Percentiles rank a stretch among this genome's conserved stretches.
Conservation (phyloP, 495 filamentous ascomycete genomes). For the Oidiodendron maius region DNA sequence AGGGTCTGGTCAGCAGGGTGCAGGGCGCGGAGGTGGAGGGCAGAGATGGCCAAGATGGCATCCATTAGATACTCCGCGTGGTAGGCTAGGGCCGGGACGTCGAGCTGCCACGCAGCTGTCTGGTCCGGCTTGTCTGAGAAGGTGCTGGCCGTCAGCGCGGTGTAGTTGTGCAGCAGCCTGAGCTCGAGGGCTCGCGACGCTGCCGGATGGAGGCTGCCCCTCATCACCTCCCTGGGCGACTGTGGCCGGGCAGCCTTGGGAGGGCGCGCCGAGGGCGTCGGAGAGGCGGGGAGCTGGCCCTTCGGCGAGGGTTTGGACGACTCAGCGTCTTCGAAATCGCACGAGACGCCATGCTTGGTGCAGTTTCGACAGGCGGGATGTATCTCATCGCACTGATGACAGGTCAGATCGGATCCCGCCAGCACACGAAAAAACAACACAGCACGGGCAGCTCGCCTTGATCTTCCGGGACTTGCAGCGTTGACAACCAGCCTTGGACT, state of each 20-base stretch:
- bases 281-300: too few relatives aligned
- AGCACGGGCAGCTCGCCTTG: conserved; percentile 38
- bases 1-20: conserved; percentile 44
- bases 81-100: conserved; percentile 49
- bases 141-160: conserved; percentile 44
- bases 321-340: conserved; percentile 46
- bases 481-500: conserved; percentile 53
- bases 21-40: conserved; percentile 44
- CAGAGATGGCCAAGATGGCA: conserved; percentile 50
- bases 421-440: not conserved
- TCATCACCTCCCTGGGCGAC: conserved; percentile 27
- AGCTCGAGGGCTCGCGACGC: conserved; percentile 43
- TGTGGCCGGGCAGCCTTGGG: conserved; percentile 29
- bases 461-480: conserved; percentile 59
- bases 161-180: conserved; percentile 49
- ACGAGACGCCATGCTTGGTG: conserved; percentile 55
- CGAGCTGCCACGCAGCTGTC: conserved; percentile 45
- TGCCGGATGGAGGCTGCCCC: conserved; percentile 22
- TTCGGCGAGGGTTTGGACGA: conserved; percentile 12
- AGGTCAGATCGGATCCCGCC: conserved; percentile 12
- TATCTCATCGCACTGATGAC: conserved; percentile 52
- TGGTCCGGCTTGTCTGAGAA: conserved; percentile 37
- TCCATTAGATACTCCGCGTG: conserved; percentile 46
- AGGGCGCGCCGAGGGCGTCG: too few relatives aligned
- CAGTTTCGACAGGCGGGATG: conserved; percentile 59